A percentile compares a stretch with the other conserved stretches of the same genome.
Evolutionary conservation across 2,329 filamentous ascomycete genomes (phyloP).

Genomic region (Phialemoniopsis sp.): DNA sequence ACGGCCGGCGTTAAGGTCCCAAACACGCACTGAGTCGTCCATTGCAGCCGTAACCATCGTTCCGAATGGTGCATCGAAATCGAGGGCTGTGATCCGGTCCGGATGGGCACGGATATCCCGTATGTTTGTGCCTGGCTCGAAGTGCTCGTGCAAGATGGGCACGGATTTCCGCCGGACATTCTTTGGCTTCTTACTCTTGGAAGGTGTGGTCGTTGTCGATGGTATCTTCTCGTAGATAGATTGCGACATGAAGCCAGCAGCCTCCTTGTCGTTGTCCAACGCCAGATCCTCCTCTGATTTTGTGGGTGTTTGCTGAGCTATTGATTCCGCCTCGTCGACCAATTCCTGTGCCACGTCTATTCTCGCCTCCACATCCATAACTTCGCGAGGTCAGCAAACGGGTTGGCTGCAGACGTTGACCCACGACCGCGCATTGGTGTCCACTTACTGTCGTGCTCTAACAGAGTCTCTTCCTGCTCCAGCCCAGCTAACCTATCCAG

Average conservation of each 20-base stretch:
- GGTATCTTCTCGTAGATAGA: conserved; percentile 95
- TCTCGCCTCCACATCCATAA: conserved; percentile 57
- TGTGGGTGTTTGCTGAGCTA: conserved; percentile 46
- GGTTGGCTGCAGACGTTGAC: conserved; percentile 6
- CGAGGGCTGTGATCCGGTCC: conserved; percentile 82
- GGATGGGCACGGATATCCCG: conserved; percentile 84
- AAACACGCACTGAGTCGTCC: conserved; percentile 91
- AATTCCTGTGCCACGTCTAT: conserved; percentile 59
- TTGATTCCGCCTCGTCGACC: conserved; percentile 53
- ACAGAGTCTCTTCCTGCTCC: conserved; percentile 83
- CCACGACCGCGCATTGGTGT: not conserved
- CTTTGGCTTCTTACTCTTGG: conserved; percentile 47
- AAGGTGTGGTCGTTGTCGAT: conserved; percentile 39
- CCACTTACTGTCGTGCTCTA: conserved; percentile 80
- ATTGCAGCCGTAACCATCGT: conserved; percentile 88
- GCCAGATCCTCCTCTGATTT: conserved; percentile 51
- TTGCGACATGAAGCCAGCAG: conserved; percentile 83
- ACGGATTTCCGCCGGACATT: conserved; percentile 74
- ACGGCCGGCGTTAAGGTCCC: conserved; percentile 90
- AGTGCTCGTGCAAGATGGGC: conserved; percentile 93
- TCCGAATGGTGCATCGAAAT: conserved; percentile 97
- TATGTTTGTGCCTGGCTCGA: conserved; percentile 84
- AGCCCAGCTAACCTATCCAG: conserved; percentile 79
- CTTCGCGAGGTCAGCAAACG: conserved; percentile 26
- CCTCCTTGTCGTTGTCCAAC: conserved; percentile 44